Conservation (phyloP, 371 early-diverging fungal genomes). For the Basidiobolus heterosporus region DNA sequence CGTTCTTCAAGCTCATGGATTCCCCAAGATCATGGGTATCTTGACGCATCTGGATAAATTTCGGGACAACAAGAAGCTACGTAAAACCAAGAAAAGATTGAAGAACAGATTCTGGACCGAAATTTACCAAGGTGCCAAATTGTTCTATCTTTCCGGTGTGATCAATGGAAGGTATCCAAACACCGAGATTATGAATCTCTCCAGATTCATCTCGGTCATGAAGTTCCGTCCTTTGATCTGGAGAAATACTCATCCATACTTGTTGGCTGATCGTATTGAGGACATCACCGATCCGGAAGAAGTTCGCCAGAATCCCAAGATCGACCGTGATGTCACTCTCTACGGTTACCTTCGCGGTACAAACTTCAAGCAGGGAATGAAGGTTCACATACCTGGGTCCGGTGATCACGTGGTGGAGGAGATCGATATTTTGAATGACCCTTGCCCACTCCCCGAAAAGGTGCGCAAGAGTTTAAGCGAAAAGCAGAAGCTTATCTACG, state of each 20-base stretch:
- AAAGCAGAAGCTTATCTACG: conserved; percentile 86
- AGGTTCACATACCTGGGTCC: conserved; percentile 88
- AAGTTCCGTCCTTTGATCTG: conserved; percentile 93
- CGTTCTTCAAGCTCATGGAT: conserved; percentile 92
- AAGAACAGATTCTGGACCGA: conserved; percentile 98
- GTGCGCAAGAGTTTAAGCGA: conserved; percentile 74
- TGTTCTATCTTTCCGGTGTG: conserved; percentile 89
- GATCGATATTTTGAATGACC: conserved; percentile 67
- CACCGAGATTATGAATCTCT: conserved; percentile 79
- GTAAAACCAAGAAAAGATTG: conserved; percentile 77
- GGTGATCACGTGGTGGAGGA: conserved; percentile 72
- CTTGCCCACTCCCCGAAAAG: conserved; percentile 88
- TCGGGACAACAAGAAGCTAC: conserved; percentile 73
- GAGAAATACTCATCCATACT: conserved; percentile 89
- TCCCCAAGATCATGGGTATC: conserved; percentile 94
- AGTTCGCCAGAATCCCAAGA: conserved; percentile 59
- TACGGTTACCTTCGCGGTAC: conserved; percentile 93
- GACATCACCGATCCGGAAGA: conserved; percentile 87
- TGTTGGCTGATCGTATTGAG: conserved; percentile 89
- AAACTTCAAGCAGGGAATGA: conserved; percentile 62
- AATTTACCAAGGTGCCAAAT: conserved; percentile 92
- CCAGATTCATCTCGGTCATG: conserved; percentile 92
- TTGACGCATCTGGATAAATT: conserved; percentile 89
- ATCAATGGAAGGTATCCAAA: conserved; percentile 86
- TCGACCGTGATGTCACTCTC: conserved; percentile 79